Evolutionary conservation across 208 protist genomes (phyloP).

Genomic region (Trypanosoma platydactyli): DNA sequence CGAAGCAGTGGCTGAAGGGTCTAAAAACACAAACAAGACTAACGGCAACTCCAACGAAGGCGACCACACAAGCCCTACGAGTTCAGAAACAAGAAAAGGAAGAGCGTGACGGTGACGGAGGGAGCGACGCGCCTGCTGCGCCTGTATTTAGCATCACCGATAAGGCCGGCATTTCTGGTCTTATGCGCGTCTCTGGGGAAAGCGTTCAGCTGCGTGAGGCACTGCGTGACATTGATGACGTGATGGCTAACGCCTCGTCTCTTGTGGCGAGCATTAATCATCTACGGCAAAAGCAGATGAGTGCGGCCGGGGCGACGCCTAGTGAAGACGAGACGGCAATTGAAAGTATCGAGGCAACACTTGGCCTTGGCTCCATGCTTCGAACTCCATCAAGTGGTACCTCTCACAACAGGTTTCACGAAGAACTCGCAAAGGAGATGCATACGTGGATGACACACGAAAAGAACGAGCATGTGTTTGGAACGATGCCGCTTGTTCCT

Average conservation of each 20-base stretch:
- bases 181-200: conserved; percentile 61
- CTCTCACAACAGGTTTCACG: conserved; percentile 39
- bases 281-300: conserved; percentile 49
- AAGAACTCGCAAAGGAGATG: conserved; percentile 65
- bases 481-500: conserved; percentile 70
- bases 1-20: conserved; percentile 37
- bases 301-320: conserved; percentile 21
- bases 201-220: conserved; percentile 49
- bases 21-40: not conserved
- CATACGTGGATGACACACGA: conserved; percentile 84
- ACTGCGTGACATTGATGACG: conserved; percentile 79
- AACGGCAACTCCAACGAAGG: not conserved
- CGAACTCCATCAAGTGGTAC: conserved; percentile 10
- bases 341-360: conserved; percentile 85
- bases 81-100: not conserved
- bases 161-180: conserved; percentile 71
- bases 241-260: conserved; percentile 78
- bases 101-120: conserved; percentile 1
- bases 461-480: conserved; percentile 70
- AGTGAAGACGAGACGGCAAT: conserved; percentile 37
- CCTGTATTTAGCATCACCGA: conserved; percentile 34
- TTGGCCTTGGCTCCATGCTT: conserved; percentile 72
- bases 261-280: conserved; percentile 68
- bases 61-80: not conserved
- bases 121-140: not conserved